Evolutionary conservation across 805 yeast species (phyloP).

Genomic region (Nakazawaea ambrosiae): DNA sequence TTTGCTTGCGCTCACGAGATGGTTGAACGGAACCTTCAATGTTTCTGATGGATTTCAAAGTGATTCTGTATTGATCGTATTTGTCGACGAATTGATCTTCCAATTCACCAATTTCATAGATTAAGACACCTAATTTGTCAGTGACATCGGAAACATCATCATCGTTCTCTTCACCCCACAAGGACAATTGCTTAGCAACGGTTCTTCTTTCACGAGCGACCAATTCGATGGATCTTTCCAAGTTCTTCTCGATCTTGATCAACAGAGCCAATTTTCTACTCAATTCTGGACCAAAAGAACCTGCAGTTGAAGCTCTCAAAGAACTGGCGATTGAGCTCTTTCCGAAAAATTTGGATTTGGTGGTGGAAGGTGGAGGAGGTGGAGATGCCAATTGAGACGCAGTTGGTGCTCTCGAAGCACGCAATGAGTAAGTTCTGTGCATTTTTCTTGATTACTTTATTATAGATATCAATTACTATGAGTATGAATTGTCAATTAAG

Average conservation of each 20-base stretch:
- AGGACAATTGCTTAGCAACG: conserved; percentile 73
- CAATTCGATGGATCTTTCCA: conserved; percentile 71
- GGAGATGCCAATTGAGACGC: conserved; percentile 93
- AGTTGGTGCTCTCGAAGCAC: conserved; percentile 94
- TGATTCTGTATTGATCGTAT: conserved; percentile 80
- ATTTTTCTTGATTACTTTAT: conserved; percentile 28
- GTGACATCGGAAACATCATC: conserved; percentile 84
- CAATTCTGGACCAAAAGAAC: conserved; percentile 74
- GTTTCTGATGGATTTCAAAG: conserved; percentile 74
- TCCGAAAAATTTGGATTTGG: conserved; percentile 87
- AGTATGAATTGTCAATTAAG: not conserved
- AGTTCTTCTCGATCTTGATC: conserved; percentile 78
- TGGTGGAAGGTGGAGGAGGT: conserved; percentile 90
- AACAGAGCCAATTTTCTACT: conserved; percentile 66
- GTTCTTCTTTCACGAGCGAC: conserved; percentile 73
- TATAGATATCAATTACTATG: not conserved
- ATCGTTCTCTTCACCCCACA: conserved; percentile 86
- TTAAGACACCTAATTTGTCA: conserved; percentile 77
- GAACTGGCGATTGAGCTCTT: conserved; percentile 56
- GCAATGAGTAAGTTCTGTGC: conserved; percentile 98
- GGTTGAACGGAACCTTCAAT: conserved; percentile 87
- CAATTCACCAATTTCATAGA: conserved; percentile 77
- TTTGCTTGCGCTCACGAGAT: conserved; percentile 78
- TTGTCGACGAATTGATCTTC: conserved; percentile 84
- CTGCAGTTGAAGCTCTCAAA: conserved; percentile 70